Percentiles rank a stretch among this genome's conserved stretches.
Conservation (phyloP, 2,329 filamentous ascomycete genomes). For the Beauveria sp. region DNA sequence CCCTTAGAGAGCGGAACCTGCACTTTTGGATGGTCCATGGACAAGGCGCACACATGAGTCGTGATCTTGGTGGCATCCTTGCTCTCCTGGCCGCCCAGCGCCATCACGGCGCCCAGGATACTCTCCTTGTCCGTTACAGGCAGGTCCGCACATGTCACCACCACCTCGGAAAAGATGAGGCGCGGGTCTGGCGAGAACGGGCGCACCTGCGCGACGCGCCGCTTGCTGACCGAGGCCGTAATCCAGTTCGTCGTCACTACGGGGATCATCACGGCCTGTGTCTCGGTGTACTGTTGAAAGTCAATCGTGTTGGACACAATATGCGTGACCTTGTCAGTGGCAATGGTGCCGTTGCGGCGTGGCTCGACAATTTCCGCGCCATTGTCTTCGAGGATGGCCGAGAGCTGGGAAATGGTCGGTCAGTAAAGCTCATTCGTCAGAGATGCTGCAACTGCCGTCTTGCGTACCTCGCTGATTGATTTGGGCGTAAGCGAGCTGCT, state of each 20-base stretch:
- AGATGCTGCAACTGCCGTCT: neutral
- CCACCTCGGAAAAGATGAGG: constrained; percentile 80
- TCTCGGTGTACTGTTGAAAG: constrained; percentile 76
- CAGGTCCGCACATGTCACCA: constrained; percentile 75
- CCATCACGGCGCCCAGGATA: constrained; percentile 81
- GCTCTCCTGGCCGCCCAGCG: constrained; percentile 78
- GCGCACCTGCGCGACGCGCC: constrained; percentile 67
- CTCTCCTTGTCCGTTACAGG: constrained; percentile 83
- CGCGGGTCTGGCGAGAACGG: constrained; percentile 86
- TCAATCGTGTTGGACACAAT: constrained; percentile 70
- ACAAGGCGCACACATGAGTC: constrained; percentile 83
- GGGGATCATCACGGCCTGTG: constrained; percentile 69
- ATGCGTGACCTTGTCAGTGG: constrained; percentile 43
- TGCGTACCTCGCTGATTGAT: constrained; percentile 32
- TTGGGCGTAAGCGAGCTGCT: constrained; percentile 32
- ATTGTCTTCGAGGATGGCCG: constrained; percentile 36
- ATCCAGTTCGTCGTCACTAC: constrained; percentile 83
- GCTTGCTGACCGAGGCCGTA: constrained; percentile 57
- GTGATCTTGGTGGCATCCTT: constrained; percentile 63
- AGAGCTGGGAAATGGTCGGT: constrained; percentile 25
- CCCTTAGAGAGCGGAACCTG: constrained; percentile 54
- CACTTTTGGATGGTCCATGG: constrained; percentile 66
- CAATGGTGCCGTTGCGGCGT: constrained; percentile 39
- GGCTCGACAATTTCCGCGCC: constrained; percentile 42
- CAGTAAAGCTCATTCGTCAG: neutral